These are phyloP conservation scores for Trichoderma polysporum DNA, from an alignment of 2,329 filamentous ascomycete species.

Conservation along the genomic window DNA sequence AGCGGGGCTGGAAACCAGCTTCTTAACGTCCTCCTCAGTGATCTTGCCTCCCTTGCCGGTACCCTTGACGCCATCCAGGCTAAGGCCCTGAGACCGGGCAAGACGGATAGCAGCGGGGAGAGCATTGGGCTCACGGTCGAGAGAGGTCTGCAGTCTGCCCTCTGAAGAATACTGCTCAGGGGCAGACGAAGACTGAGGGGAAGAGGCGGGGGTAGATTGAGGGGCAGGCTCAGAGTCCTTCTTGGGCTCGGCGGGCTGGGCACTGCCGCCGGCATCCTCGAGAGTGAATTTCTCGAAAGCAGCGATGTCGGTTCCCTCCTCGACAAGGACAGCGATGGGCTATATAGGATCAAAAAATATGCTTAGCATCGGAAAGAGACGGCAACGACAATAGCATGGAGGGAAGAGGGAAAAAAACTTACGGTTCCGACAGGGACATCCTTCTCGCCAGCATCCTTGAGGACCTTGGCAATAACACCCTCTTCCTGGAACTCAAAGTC, in stretches of 20 bases:
- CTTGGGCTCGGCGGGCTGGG: conserved; percentile 63
- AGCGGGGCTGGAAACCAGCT: conserved; percentile 60
- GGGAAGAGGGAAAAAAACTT: conserved; percentile 45
- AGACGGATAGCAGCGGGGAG: conserved; percentile 74
- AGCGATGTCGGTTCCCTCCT: conserved; percentile 82
- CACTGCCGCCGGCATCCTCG: conserved; percentile 85
- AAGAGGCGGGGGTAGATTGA: conserved; percentile 52
- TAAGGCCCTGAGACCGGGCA: conserved; percentile 80
- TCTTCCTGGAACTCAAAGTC: conserved; percentile 99
- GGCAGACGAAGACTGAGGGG: conserved; percentile 45
- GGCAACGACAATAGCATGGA: background rate
- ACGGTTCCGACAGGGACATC: conserved; percentile 93
- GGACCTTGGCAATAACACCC: conserved; percentile 88
- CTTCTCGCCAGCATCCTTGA: conserved; percentile 91
- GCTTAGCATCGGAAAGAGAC: conserved; percentile 14
- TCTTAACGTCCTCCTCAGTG: conserved; percentile 91
- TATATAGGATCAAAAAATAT: conserved; percentile 39
- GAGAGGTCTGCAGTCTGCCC: conserved; percentile 76
- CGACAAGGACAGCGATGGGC: conserved; percentile 95
- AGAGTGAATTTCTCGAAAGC: conserved; percentile 87
- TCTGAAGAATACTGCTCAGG: conserved; percentile 71
- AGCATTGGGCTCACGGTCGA: conserved; percentile 78
- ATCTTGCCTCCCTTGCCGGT: conserved; percentile 82
- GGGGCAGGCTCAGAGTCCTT: conserved; percentile 65
- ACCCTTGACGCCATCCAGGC: conserved; percentile 78